A percentile compares a stretch with the other conserved stretches of the same genome.
phyloP scores from a whole-genome alignment of 139 green algal genomes.

The Tetradesmus obliquus region DNA sequence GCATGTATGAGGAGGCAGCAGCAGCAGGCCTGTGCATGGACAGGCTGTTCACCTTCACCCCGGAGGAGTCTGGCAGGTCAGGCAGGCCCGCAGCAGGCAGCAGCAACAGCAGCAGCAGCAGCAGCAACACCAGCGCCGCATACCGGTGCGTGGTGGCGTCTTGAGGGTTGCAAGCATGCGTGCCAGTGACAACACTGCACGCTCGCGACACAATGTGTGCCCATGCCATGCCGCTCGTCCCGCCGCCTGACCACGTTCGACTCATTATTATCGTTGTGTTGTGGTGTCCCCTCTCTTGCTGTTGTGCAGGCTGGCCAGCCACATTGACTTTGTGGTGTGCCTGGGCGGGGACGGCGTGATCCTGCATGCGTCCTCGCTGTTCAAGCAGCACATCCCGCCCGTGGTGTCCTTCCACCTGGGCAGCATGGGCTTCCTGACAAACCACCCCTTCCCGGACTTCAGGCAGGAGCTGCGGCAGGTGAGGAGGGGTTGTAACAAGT shows the following conservation, averaged over 20 bases:
- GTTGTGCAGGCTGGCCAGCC: slow-evolving; percentile 66
- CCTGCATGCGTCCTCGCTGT: slow-evolving; percentile 92
- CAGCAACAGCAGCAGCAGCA: background rate
- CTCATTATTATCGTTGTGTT: too few species aligned
- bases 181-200: too few species aligned
- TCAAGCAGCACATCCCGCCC: slow-evolving; percentile 69
- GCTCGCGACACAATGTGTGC: too few species aligned
- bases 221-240: too few species aligned
- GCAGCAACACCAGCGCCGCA: background rate
- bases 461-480: slow-evolving; percentile 74
- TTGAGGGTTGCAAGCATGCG: too few species aligned
- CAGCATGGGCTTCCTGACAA: slow-evolving; percentile 97
- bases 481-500: background rate
- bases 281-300: background rate
- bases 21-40: background rate
- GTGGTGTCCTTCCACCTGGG: slow-evolving; percentile 98
- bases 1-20: slow-evolving; percentile 71
- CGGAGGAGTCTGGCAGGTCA: slow-evolving; percentile 61
- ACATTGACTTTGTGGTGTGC: slow-evolving; percentile 97
- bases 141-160: too few species aligned
- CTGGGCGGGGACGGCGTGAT: slow-evolving; percentile 97
- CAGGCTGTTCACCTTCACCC: slow-evolving; percentile 67
- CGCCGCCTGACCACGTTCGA: too few species aligned
- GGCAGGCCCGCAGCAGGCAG: background rate
- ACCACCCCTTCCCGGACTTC: slow-evolving; percentile 77